Base-by-base conservation (phyloP, 768 basidiomycete genomes). In the Tulasnella sp. region DNA sequence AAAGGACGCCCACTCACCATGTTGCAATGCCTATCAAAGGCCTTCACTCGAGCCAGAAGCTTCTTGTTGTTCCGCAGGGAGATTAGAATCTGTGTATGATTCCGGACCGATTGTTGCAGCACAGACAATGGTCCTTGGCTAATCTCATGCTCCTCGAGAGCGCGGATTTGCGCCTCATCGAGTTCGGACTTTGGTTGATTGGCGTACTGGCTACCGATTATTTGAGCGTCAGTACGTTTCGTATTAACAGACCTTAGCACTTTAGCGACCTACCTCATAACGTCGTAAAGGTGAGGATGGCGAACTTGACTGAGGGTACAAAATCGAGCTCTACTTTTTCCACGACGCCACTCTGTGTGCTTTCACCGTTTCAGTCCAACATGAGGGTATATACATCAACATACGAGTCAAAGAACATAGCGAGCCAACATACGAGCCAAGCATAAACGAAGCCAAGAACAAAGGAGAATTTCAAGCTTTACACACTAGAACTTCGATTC, bases 31-130 rank as follows among this genome's bases (percentile, higher is more conserved):
- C 97, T 86, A 81, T 99, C 97, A 79, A 99, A 99, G 0, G 97
- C 97, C 81, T 99, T 99, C 71, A 98, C 95, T 66, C 95, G 88
- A 39, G 93, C 92, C 63, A 95, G 85, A 40, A 99, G 83, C 81
- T 99, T 99, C 84, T 96, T 98, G 86, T 98, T 98, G 84, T 98
- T 99, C 77, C 97, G 85, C 72, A 99, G 84, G 22, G 95, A 95
- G 78, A 99, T 95, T 75, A 99, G 88, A 75, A 99, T 92, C 83
- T 99, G 97, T 14, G 95, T 90, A 81, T 97, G 94, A 81, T 98
- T 96, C 81, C 97, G 87, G 76, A 99, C 97, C 37, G 95, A 92
- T 80, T 97, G 95, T 81, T 99, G 97, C 69, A 97, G 85, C 66
- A 97, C 95, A 44, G 94, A 95, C 79, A 97, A 81, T 29, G 95